Base-by-base conservation (phyloP, 129 eudicot genomes). In the Mikania micrantha region DNA sequence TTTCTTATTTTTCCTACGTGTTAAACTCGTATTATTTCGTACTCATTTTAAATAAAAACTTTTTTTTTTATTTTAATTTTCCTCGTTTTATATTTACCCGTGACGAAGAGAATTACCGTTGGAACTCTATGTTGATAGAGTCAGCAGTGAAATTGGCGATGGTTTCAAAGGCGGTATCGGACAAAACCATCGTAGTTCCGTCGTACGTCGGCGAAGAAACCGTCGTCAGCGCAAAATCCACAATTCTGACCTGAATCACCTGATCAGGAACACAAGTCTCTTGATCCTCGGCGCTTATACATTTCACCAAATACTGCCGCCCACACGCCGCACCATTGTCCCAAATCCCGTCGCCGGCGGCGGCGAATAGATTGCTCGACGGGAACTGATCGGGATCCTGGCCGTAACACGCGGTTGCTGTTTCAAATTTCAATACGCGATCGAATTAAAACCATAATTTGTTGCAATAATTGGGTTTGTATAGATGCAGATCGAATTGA, bases 301-400 rank as follows among this genome's bases (percentile, higher is more conserved):
- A 88, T 58, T 81, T 80, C 56, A 83, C 88, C 82, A 83, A 42
- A 45, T 88, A 88, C 34, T 78, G 88, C 21, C 91, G 69, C 48
- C 95, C 95, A 28, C 91, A 85, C 11, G 96, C 77, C 0, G 96
- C 96, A 12, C 91, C 91, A 42, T 88, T 83, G 78, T 82, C 91
- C 95, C 95, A 88, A 7, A 88, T 81, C 10, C 88, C 95, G 5
- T 78, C 84, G 1, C 91, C 90, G 0, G 87, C 95, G 5, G 95
- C 88, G 40, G 77, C 95, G 21, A 88, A 88, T 69, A 85, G 60
- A 54, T 88, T 82, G 71, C 83, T 81, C 6, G 86, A 70, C 8
- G 95, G 95, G 16, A 88, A 88, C 62, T 88, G 95, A 54, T 78
- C 64, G 3, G 84, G 77, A 40, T 85, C 88, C 9, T 22, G n/a